Evolutionary conservation across 2,329 filamentous ascomycete genomes (phyloP).

Genomic region (Raffaelea albimanens): DNA sequence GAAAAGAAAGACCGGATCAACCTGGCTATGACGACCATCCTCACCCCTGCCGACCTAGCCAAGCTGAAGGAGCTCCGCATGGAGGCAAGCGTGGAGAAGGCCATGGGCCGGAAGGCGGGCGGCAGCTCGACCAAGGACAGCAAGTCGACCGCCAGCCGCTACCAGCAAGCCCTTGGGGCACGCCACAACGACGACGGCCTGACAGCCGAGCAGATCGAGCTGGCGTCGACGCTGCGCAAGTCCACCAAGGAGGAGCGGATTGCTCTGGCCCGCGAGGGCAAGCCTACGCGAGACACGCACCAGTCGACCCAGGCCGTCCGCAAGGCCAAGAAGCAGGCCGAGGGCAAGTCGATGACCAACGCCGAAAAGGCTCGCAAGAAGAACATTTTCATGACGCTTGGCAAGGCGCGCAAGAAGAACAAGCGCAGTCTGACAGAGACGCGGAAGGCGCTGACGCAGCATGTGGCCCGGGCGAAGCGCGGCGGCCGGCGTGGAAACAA

Average conservation of each 20-base stretch:
- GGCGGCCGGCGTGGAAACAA: constrained; percentile 74
- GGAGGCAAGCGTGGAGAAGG: constrained; percentile 60
- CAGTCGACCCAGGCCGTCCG: constrained; percentile 76
- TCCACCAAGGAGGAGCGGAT: constrained; percentile 83
- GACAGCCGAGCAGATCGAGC: constrained; percentile 86
- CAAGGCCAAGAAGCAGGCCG: constrained; percentile 75
- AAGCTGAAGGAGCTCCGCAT: constrained; percentile 85
- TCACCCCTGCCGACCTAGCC: constrained; percentile 91
- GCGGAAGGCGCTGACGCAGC: constrained; percentile 67
- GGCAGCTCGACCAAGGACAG: not conserved
- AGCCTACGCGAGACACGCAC: constrained; percentile 68
- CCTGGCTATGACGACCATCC: constrained; percentile 84
- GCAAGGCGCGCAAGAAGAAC: constrained; percentile 91
- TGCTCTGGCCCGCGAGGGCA: constrained; percentile 72
- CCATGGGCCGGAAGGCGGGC: constrained; percentile 27
- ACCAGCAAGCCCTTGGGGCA: constrained; percentile 37
- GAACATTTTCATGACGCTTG: constrained; percentile 97
- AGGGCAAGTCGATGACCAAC: constrained; percentile 95
- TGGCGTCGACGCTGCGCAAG: constrained; percentile 72
- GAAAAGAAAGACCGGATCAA: constrained; percentile 45
- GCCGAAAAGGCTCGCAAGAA: constrained; percentile 94
- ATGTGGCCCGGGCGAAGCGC: constrained; percentile 73
- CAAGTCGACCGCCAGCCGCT: constrained; percentile 25
- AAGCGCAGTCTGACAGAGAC: constrained; percentile 89
- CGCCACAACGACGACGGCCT: constrained; percentile 80